A percentile compares a stretch with the other conserved stretches of the same genome.
Conservation (phyloP, 257 asterid genomes). For the Fraxinus quadrangulata region DNA sequence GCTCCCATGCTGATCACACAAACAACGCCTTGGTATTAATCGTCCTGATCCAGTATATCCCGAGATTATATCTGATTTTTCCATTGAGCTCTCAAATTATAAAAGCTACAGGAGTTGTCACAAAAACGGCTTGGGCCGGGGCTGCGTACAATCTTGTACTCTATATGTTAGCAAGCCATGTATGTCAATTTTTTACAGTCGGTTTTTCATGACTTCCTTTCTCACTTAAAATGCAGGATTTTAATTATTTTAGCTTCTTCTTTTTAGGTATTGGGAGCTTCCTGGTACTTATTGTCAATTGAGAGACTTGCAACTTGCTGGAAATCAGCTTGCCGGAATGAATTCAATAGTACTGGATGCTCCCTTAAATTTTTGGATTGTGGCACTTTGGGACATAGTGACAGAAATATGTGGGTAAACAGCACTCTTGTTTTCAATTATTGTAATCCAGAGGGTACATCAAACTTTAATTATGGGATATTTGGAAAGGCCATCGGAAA, state of each 20-base stretch:
- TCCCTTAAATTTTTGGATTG: conserved; percentile 67
- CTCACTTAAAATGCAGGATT: not conserved
- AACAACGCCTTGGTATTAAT: conserved; percentile 69
- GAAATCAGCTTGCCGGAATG: conserved; percentile 71
- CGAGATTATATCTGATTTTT: conserved; percentile 74
- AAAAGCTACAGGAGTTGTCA: conserved; percentile 82
- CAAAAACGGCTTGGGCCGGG: conserved; percentile 95
- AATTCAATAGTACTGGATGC: conserved; percentile 43
- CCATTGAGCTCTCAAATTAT: conserved; percentile 81
- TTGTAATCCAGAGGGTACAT: conserved; percentile 57
- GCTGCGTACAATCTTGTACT: conserved; percentile 79
- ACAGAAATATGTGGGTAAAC: conserved; percentile 56
- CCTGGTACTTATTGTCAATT: conserved; percentile 74
- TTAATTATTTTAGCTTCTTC: conserved; percentile 17
- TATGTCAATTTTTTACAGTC: conserved; percentile 25
- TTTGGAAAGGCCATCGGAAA: conserved; percentile 65
- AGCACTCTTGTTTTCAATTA: conserved; percentile 53
- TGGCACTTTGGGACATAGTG: conserved; percentile 47
- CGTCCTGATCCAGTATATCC: conserved; percentile 68
- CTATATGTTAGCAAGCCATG: conserved; percentile 91
- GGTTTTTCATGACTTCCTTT: not conserved
- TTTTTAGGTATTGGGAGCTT: conserved; percentile 73
- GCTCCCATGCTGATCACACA: conserved; percentile 78
- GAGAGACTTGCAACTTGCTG: conserved; percentile 75
- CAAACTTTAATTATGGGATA: conserved; percentile 67